Percentiles rank a stretch among this genome's conserved stretches.
phyloP scores from a whole-genome alignment of 306 rosid genomes.

The Ormosia semicastrata region DNA sequence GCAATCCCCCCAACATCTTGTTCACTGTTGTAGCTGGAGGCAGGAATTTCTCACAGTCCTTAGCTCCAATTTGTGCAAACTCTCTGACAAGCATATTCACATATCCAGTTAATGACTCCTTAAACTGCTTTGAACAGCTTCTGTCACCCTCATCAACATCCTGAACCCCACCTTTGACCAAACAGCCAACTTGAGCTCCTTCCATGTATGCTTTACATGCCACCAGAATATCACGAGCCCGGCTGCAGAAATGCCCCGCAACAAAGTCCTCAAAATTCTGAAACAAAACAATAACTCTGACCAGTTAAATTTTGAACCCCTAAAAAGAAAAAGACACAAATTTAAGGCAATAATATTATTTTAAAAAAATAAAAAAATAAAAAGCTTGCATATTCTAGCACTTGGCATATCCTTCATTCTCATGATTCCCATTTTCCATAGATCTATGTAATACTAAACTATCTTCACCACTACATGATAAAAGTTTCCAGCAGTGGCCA shows the following conservation, averaged over 20 bases:
- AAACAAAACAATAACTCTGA: slow-evolving; percentile 19
- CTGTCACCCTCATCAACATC: slow-evolving; percentile 58
- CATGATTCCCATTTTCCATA: not conserved
- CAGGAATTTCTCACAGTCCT: slow-evolving; percentile 53
- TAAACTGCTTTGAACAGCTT: slow-evolving; percentile 68
- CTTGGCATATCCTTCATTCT: not conserved
- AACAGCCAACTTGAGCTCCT: slow-evolving; percentile 87
- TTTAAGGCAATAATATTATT: not conserved
- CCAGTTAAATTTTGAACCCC: not conserved
- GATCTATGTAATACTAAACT: not conserved
- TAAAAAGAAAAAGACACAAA: not conserved
- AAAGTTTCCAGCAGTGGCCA: not conserved
- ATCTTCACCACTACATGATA: not conserved
- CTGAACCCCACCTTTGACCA: slow-evolving; percentile 80
- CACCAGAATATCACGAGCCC: slow-evolving; percentile 65
- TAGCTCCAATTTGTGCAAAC: slow-evolving; percentile 54
- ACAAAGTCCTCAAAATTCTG: slow-evolving; percentile 87
- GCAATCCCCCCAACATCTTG: not conserved
- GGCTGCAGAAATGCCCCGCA: slow-evolving; percentile 66
- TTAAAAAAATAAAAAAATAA: not conserved
- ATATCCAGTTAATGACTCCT: slow-evolving; percentile 37
- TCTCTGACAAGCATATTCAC: slow-evolving; percentile 46
- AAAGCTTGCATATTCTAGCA: not conserved
- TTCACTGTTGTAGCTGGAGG: slow-evolving; percentile 31
- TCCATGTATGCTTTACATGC: slow-evolving; percentile 81